These are phyloP conservation scores for Rhizophora mangle DNA, from an alignment of 345 rosid species.

Conservation along the genomic window DNA sequence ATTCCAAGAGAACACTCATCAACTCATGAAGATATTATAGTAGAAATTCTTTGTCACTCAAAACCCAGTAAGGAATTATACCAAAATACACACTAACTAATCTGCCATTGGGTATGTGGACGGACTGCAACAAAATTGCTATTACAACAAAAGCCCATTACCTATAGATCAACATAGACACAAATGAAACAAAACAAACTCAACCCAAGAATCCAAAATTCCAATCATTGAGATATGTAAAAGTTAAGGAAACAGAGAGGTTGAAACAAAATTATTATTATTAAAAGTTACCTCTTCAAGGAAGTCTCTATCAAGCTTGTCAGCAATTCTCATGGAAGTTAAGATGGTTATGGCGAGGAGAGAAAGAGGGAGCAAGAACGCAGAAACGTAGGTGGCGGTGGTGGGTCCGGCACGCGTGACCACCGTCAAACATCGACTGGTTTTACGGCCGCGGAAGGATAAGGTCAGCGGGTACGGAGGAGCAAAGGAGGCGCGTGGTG, in stretches of 20 bases:
- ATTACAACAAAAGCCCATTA: background rate
- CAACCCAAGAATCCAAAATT: background rate
- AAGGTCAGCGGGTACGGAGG: conserved; percentile 7
- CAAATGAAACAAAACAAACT: background rate
- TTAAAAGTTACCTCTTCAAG: conserved; percentile 57
- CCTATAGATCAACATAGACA: background rate
- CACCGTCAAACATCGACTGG: conserved; percentile 35
- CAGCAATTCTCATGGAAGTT: conserved; percentile 59
- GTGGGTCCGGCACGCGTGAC: conserved; percentile 68
- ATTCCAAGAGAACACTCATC: no score
- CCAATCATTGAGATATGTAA: no score
- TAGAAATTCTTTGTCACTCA: background rate
- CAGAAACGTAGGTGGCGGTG: conserved; percentile 54
- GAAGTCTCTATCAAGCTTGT: conserved; percentile 62
- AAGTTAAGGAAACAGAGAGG: no score
- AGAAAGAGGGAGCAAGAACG: conserved; percentile 63
- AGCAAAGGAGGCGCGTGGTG: conserved; percentile 14
- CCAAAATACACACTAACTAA: conserved; percentile 2
- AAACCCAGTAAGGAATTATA: conserved; percentile 3
- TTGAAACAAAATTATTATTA: background rate
- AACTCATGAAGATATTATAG: no score
- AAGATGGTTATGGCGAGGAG: conserved; percentile 65
- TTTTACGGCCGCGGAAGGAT: conserved; percentile 15
- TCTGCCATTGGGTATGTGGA: background rate
- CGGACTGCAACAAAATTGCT: background rate